Conservation (phyloP, 495 filamentous ascomycete genomes). For the Pseudotulostoma volvatum region DNA sequence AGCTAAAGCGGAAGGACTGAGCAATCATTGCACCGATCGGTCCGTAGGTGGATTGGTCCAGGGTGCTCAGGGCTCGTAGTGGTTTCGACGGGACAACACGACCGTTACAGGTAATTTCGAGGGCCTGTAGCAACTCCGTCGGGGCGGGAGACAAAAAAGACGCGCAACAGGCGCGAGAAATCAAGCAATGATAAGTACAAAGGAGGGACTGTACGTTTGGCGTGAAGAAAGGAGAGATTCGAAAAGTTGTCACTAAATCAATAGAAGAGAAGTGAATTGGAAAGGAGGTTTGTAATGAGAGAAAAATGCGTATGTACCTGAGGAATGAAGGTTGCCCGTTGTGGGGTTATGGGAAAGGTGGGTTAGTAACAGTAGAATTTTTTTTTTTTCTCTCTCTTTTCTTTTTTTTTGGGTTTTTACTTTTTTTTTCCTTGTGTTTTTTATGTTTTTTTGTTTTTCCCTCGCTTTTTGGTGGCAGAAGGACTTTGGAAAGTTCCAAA, state of each 20-base stretch:
- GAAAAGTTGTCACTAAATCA: no score
- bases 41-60: background rate
- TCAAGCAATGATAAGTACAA: no score
- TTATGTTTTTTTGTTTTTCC: slow-evolving; percentile 1
- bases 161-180: no score
- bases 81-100: background rate
- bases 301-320: background rate
- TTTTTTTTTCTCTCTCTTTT: background rate
- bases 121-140: background rate
- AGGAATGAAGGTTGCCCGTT: background rate
- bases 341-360: background rate
- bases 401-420: background rate
- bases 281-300: background rate
- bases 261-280: background rate
- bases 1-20: slow-evolving; percentile 6
- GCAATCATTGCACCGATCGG: slow-evolving; percentile 2
- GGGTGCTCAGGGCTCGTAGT: background rate
- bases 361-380: slow-evolving; percentile 4
- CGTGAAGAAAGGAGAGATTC: no score
- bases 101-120: background rate
- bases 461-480: no score
- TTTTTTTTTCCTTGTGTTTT: slow-evolving; percentile 2
- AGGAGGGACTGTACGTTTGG: no score
- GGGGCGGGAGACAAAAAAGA: no score
- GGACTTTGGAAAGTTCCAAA: no score